Percentiles rank a stretch among this genome's conserved stretches.
phyloP scores from a whole-genome alignment of 495 filamentous ascomycete species.

The Trichocladium uniseriatum region DNA sequence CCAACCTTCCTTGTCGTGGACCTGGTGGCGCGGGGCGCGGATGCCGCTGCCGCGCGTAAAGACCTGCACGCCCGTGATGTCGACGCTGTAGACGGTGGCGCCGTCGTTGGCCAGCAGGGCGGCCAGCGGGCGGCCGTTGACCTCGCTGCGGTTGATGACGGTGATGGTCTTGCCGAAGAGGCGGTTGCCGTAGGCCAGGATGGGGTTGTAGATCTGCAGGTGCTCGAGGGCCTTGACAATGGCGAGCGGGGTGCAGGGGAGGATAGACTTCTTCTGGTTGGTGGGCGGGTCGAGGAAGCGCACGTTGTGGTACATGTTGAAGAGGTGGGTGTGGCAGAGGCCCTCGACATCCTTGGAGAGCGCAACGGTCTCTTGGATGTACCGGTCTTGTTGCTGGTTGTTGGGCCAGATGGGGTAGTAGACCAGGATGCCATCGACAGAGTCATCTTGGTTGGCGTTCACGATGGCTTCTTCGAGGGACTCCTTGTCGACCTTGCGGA shows the following conservation, averaged over 20 bases:
- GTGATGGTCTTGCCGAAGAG: conserved; percentile 87
- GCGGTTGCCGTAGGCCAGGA: conserved; percentile 86
- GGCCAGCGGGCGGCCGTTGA: conserved; percentile 89
- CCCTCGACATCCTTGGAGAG: conserved; percentile 92
- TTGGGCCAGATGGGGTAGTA: conserved; percentile 89
- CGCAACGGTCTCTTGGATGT: conserved; percentile 90
- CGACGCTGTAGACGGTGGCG: conserved; percentile 87
- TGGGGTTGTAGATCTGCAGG: conserved; percentile 92
- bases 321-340: conserved; percentile 84
- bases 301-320: conserved; percentile 99
- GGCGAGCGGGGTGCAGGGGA: conserved; percentile 92
- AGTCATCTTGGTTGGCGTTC: conserved; percentile 65
- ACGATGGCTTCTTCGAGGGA: conserved; percentile 79
- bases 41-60: conserved; percentile 84
- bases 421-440: conserved; percentile 88
- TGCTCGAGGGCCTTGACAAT: conserved; percentile 95
- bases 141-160: conserved; percentile 89
- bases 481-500: conserved; percentile 74
- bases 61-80: conserved; percentile 83
- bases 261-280: conserved; percentile 75
- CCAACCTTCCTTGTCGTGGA: conserved; percentile 66
- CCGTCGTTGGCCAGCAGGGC: conserved; percentile 94
- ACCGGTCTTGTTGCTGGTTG: conserved; percentile 73
- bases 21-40: conserved; percentile 70
- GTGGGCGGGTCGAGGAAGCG: conserved; percentile 74